phyloP scores from a whole-genome alignment of 2,329 filamentous ascomycete species.

The Chaetomium olivaceum region DNA sequence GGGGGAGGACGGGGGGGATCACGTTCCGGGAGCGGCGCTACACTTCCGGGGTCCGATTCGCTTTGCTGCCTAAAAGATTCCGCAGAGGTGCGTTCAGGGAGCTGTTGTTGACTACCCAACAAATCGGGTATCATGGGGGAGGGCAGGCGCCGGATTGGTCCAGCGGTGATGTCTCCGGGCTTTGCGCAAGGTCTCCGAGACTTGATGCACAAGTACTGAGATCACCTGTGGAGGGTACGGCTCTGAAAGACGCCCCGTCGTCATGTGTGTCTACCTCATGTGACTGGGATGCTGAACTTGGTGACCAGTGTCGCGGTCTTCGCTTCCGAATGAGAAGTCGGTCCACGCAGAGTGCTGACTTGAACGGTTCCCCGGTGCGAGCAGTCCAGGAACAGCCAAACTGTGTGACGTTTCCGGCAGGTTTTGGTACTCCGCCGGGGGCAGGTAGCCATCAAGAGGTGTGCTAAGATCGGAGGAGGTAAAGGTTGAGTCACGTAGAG shows the following conservation, averaged over 20 bases:
- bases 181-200: slow-evolving; percentile 31
- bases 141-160: slow-evolving; percentile 34
- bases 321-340: slow-evolving; percentile 59
- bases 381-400: slow-evolving; percentile 49
- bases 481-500: slow-evolving; percentile 39
- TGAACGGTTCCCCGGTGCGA: slow-evolving; percentile 47
- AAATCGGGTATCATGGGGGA: slow-evolving; percentile 29
- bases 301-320: slow-evolving; percentile 41
- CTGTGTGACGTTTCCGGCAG: slow-evolving; percentile 46
- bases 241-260: slow-evolving; percentile 26
- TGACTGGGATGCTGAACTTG: slow-evolving; percentile 23
- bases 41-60: slow-evolving; percentile 16
- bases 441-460: slow-evolving; percentile 35
- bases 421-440: slow-evolving; percentile 36
- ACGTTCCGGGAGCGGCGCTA: slow-evolving; percentile 47
- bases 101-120: slow-evolving; percentile 41
- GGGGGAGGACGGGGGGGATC: slow-evolving; percentile 53
- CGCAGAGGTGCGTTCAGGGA: slow-evolving; percentile 54
- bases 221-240: slow-evolving; percentile 35
- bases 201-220: slow-evolving; percentile 34
- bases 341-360: slow-evolving; percentile 63
- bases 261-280: slow-evolving; percentile 27
- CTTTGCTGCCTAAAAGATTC: slow-evolving; percentile 46
- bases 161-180: slow-evolving; percentile 39
- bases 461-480: slow-evolving; percentile 36